phyloP scores from a whole-genome alignment of 2,329 filamentous ascomycete genomes.

The Neofusicoccum parvum region DNA sequence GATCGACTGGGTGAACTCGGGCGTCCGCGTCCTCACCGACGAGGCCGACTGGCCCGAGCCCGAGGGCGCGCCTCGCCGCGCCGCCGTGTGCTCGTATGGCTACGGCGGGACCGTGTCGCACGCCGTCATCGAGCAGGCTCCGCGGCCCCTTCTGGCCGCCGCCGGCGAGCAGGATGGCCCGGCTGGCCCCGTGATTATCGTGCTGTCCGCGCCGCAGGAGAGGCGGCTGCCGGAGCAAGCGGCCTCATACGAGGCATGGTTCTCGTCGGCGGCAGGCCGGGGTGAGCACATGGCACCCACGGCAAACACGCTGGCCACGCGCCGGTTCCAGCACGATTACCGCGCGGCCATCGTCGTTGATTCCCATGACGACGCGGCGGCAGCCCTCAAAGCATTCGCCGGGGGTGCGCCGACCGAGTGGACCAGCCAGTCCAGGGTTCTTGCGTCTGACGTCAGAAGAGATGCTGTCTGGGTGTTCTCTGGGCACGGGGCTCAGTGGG shows the following conservation, averaged over 20 bases:
- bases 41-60: constrained; percentile 26
- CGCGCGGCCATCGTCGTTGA: no score
- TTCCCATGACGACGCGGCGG: no score
- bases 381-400: constrained; percentile 25
- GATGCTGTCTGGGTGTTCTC: constrained; percentile 44
- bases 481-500: constrained; percentile 49
- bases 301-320: no score
- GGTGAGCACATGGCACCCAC: background rate
- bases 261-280: no score
- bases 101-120: constrained; percentile 49
- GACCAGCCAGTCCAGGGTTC: background rate
- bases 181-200: constrained; percentile 19
- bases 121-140: constrained; percentile 41
- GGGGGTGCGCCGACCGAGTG: constrained; percentile 14
- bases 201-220: constrained; percentile 37
- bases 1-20: constrained; percentile 34
- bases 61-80: constrained; percentile 29
- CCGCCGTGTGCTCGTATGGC: constrained; percentile 53
- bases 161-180: background rate
- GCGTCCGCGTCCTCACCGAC: constrained; percentile 26
- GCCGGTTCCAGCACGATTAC: no score
- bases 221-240: constrained; percentile 26
- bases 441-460: constrained; percentile 24
- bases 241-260: no score
- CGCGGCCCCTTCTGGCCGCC: background rate